phyloP scores from a whole-genome alignment of 768 basidiomycete species.

The Exsudoporus frostii region DNA sequence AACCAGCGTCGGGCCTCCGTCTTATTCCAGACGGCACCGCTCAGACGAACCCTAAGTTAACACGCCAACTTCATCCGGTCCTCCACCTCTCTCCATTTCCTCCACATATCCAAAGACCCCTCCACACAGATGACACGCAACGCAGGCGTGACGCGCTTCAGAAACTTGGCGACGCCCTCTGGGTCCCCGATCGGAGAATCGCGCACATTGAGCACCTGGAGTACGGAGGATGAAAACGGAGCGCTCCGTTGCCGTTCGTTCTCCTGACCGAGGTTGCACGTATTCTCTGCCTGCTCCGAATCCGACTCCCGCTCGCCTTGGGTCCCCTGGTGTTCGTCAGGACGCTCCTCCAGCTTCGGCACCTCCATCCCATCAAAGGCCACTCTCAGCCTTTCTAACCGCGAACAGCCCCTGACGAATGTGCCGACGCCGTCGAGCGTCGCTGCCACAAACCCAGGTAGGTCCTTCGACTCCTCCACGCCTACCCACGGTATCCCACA shows the following conservation, averaged over 20 bases:
- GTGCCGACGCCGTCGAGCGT: conserved; percentile 24
- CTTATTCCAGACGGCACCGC: not conserved
- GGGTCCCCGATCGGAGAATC: conserved; percentile 27
- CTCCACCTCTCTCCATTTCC: conserved; percentile 29
- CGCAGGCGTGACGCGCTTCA: conserved; percentile 22
- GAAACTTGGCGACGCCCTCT: conserved; percentile 24
- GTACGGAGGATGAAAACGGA: not conserved
- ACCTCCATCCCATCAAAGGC: conserved; percentile 26
- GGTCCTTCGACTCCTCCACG: conserved; percentile 10
- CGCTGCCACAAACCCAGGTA: conserved; percentile 10
- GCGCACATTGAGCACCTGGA: conserved; percentile 28
- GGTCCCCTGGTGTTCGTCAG: not conserved
- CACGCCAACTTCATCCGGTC: conserved; percentile 21
- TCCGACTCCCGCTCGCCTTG: not conserved
- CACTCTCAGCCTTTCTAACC: conserved; percentile 16
- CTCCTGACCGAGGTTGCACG: not conserved
- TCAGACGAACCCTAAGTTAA: too few species aligned
- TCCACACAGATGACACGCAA: conserved; percentile 27
- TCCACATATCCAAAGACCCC: conserved; percentile 27
- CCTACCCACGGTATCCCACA: conserved; percentile 29
- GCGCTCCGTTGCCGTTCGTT: not conserved
- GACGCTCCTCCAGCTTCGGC: not conserved
- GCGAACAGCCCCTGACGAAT: conserved; percentile 17
- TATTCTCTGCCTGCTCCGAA: not conserved
- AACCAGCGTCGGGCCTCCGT: not conserved